Base-by-base conservation (phyloP, 805 yeast genomes). In the Naumovozyma dairenensis region DNA sequence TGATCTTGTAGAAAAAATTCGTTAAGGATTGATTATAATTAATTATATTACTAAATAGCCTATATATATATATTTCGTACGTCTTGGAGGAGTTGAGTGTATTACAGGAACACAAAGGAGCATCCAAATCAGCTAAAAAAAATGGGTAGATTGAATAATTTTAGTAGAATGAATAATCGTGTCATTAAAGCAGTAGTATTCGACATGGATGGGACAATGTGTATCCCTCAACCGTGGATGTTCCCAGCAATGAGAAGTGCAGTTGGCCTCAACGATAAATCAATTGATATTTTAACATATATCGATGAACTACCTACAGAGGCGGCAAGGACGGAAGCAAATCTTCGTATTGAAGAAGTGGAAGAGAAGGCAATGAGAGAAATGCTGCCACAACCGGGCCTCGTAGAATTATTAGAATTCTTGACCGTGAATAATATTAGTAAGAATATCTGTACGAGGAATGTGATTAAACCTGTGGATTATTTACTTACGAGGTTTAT, bases 181-280 rank as follows among this genome's bases (percentile, higher is more conserved):
- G 14, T 20, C 6, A 51, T 74, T 28, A 62, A 59, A 28, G 83
- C 83, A 0, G 50, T 80, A 5, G 63, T 80, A 1, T 80, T 80
- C 49, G 89, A 80, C 46, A 80, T 80, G 89, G 89, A 80, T 50
- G 87, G 87, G 4, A 80, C 89, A 0, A 49, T 80, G 35, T 74
- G 81, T 42, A 57, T 70, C 10, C 84, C 85, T 1, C 84, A 77
- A 48, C 61, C 68, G 0, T 67, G 72, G 72, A 67, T 67, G 72
- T 67, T 67, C 44, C 54, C 53, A 9, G 73, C 72, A 30, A 77
- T 79, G 84, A 62, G 84, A 36, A 60, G 64, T 15, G 76, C 76
- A 0, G 57, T 78, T 16, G 74, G 76, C 1, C 62, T 77, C 8
- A 49, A 49, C 10, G 60, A 59, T 35, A 59, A 60, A 27, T 43